Evolutionary conservation across 495 filamentous ascomycete genomes (phyloP).

Genomic region (Tuber microsphaerosporum): DNA sequence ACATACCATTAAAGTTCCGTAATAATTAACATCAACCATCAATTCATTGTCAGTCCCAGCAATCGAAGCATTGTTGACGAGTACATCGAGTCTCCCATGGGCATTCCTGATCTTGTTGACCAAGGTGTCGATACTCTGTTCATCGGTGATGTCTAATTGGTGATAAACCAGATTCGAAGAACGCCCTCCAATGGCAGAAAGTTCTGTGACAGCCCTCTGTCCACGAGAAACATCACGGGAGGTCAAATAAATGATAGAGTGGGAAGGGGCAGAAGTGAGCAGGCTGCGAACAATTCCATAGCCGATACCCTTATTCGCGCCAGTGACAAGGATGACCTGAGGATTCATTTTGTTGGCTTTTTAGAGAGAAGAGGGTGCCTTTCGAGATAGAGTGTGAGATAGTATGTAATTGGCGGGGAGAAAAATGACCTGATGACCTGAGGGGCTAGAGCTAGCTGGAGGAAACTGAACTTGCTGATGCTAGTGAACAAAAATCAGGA

Average conservation of each 20-base stretch:
- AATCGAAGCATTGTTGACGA: constrained; percentile 20
- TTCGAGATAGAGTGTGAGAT: background rate
- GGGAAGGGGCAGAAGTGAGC: constrained; percentile 1
- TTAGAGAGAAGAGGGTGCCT: background rate
- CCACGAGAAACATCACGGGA: constrained; percentile 9
- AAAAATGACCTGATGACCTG: background rate
- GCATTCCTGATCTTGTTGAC: constrained; percentile 40
- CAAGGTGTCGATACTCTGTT: constrained; percentile 9
- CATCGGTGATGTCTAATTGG: constrained; percentile 6
- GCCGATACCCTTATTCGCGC: constrained; percentile 18
- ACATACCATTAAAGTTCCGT: constrained; percentile 21
- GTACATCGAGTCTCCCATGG: constrained; percentile 15
- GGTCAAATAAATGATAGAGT: constrained; percentile 16
- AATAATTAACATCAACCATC: constrained; percentile 22
- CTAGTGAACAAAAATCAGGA: background rate
- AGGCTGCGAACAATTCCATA: constrained; percentile 13
- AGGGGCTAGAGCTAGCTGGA: background rate
- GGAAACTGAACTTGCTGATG: background rate
- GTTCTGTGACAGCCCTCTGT: background rate
- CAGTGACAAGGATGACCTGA: constrained; percentile 10
- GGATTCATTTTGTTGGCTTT: constrained; percentile 5
- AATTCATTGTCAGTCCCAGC: background rate
- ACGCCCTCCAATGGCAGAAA: background rate
- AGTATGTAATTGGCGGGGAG: background rate
- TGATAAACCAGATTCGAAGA: constrained; percentile 7